These are phyloP conservation scores for Eucalyptus polyanthemos DNA, from an alignment of 345 rosid genomes.

Conservation along the genomic window DNA sequence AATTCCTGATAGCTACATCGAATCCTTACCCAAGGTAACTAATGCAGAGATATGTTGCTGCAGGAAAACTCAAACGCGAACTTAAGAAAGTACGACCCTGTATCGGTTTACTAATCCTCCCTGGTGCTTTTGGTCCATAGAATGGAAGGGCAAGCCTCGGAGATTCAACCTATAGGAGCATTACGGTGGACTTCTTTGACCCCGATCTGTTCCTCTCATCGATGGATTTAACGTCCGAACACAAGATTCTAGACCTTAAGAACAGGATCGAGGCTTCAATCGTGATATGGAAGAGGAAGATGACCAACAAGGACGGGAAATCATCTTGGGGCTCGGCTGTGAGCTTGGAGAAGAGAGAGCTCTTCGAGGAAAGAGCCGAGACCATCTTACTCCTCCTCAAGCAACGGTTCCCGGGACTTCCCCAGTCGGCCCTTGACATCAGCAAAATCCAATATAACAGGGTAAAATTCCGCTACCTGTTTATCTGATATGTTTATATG, in stretches of 20 bases:
- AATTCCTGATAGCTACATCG: conserved; percentile 86
- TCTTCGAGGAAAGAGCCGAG: conserved; percentile 83
- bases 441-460: conserved; percentile 75
- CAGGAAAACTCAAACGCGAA: neutral
- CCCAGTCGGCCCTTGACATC: conserved; percentile 77
- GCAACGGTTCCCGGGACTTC: conserved; percentile 68
- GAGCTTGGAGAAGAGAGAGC: conserved; percentile 81
- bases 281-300: conserved; percentile 81
- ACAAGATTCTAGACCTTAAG: conserved; percentile 74
- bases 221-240: conserved; percentile 72
- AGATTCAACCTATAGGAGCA: conserved; percentile 49
- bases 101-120: neutral
- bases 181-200: conserved; percentile 69
- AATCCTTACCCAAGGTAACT: conserved; percentile 73
- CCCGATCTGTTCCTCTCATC: conserved; percentile 54
- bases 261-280: conserved; percentile 84
- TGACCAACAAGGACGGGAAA: conserved; percentile 70
- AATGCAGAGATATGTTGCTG: neutral
- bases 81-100: neutral
- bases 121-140: conserved; percentile 5
- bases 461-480: conserved; percentile 13
- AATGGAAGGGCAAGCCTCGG: conserved; percentile 89
- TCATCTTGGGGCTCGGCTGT: conserved; percentile 79
- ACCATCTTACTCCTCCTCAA: conserved; percentile 69
- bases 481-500: neutral